Percentiles rank a stretch among this genome's conserved stretches.
Conservation (phyloP, 148 eudicot species). For the Heliamphora exappendiculata region DNA sequence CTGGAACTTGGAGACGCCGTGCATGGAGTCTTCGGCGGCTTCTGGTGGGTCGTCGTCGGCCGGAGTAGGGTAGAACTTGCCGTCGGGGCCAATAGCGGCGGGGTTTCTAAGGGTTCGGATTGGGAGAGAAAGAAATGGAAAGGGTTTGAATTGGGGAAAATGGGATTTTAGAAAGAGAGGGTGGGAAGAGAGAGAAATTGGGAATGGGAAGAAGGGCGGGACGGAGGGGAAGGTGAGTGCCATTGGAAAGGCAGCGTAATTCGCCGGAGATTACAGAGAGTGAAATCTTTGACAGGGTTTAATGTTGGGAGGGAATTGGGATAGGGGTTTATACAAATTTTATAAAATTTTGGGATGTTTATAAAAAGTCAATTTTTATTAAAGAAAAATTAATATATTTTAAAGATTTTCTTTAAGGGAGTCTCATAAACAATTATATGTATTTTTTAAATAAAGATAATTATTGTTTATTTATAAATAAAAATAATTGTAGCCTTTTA, state of each 20-base stretch:
- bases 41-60: conserved; percentile 87
- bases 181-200: conserved; percentile 9
- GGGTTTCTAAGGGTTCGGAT: conserved; percentile 19
- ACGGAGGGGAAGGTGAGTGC: conserved; percentile 17
- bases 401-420: too few relatives aligned
- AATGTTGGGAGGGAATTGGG: neutral
- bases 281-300: neutral
- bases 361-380: too few relatives aligned
- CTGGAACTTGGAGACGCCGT: conserved; percentile 76
- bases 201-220: conserved; percentile 12
- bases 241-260: conserved; percentile 15
- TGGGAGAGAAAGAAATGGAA: conserved; percentile 15
- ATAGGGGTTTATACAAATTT: neutral
- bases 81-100: conserved; percentile 34
- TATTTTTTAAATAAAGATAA: too few relatives aligned
- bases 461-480: too few relatives aligned
- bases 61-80: conserved; percentile 57
- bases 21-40: conserved; percentile 81
- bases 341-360: too few relatives aligned
- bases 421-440: too few relatives aligned
- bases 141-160: conserved; percentile 14
- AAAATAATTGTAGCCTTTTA: too few relatives aligned
- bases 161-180: conserved; percentile 7
- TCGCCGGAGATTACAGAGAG: too few relatives aligned
- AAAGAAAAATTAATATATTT: too few relatives aligned